Conservation (phyloP, 2,329 filamentous ascomycete species). For the Bipolaris gigantea region DNA sequence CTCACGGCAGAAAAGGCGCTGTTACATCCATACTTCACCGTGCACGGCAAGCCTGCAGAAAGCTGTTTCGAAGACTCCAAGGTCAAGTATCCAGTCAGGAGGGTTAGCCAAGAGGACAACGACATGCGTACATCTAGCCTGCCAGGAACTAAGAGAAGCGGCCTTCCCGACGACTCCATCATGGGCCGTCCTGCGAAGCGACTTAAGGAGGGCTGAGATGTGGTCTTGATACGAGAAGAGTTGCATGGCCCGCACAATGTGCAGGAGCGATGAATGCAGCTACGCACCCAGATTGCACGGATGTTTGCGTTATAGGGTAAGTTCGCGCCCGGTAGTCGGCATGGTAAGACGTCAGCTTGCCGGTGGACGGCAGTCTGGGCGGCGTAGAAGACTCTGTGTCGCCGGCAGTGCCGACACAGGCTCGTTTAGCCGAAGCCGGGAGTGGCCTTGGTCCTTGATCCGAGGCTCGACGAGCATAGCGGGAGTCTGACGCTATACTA, state of each 20-base stretch:
- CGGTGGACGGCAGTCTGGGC: conserved; percentile 3
- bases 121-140: conserved; percentile 90
- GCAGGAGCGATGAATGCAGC: conserved; percentile 4
- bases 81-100: conserved; percentile 83
- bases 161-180: conserved; percentile 79
- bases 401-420: conserved; percentile 4
- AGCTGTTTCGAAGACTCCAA: conserved; percentile 93
- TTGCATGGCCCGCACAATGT: neutral
- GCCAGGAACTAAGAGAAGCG: conserved; percentile 87
- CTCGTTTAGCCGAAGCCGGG: neutral
- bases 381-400: conserved; percentile 6
- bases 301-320: conserved; percentile 7
- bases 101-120: conserved; percentile 93
- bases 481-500: conserved; percentile 4
- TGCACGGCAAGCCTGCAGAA: conserved; percentile 61
- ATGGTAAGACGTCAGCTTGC: neutral
- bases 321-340: conserved; percentile 4
- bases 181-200: conserved; percentile 59
- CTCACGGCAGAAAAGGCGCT: conserved; percentile 86
- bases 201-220: conserved; percentile 50
- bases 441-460: neutral
- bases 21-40: conserved; percentile 86
- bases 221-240: neutral
- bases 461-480: conserved; percentile 3
- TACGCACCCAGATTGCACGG: conserved; percentile 8